Conservation (phyloP, 2,329 filamentous ascomycete genomes). For the Whalleya microplaca region DNA sequence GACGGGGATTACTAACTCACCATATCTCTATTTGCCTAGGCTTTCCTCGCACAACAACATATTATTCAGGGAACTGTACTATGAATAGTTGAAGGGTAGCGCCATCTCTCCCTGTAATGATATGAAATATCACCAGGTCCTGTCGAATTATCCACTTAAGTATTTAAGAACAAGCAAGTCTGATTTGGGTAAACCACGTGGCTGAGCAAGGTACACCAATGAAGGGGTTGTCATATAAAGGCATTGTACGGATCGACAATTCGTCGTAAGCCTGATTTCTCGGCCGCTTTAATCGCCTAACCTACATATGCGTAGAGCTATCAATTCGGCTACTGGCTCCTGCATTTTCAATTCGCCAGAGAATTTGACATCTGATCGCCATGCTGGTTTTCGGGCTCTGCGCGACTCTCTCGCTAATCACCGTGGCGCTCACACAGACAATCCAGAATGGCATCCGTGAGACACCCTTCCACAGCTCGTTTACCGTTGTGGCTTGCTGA, state of each 20-base stretch:
- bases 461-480: conserved; percentile 9
- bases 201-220: background rate
- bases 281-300: background rate
- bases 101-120: conserved; percentile 1
- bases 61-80: conserved; percentile 11
- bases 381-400: conserved; percentile 17
- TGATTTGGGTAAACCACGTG: background rate
- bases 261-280: too few species aligned
- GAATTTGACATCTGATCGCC: conserved; percentile 5
- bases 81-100: conserved; percentile 6
- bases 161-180: background rate
- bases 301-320: too few species aligned
- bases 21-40: background rate
- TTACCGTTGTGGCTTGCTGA: conserved; percentile 13
- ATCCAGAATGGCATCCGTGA: conserved; percentile 20
- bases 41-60: conserved; percentile 11
- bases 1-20: background rate
- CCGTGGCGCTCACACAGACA: conserved; percentile 23
- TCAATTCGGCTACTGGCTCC: background rate
- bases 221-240: background rate
- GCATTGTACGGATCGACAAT: background rate
- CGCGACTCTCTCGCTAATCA: conserved; percentile 24
- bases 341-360: background rate
- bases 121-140: background rate
- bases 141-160: background rate